Evolutionary conservation across 2,329 filamentous ascomycete species (phyloP).

Genomic region (Colletotrichum sp.): DNA sequence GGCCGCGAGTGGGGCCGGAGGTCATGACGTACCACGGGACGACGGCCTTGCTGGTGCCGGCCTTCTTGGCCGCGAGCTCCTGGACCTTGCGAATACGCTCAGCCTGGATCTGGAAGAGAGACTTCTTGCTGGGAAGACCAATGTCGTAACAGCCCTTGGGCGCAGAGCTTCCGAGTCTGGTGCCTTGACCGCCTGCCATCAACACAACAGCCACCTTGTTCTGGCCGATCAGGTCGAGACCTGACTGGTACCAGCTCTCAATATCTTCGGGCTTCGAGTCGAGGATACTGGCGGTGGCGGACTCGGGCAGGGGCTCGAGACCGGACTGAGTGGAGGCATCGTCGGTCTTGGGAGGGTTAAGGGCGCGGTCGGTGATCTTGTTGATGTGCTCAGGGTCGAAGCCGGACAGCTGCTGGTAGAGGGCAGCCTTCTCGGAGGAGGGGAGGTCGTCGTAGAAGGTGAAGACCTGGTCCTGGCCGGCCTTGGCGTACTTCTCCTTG

Average conservation of each 20-base stretch:
- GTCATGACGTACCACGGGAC: constrained; percentile 99
- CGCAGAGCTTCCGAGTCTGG: constrained; percentile 88
- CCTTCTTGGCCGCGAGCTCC: constrained; percentile 75
- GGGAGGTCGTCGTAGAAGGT: constrained; percentile 82
- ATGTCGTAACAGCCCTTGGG: constrained; percentile 99
- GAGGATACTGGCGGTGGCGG: constrained; percentile 87
- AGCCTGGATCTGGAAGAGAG: constrained; percentile 96
- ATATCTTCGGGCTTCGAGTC: constrained; percentile 83
- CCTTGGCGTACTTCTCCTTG: constrained; percentile 74
- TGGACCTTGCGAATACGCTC: constrained; percentile 91
- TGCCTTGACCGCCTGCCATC: constrained; percentile 97
- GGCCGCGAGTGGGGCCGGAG: constrained; percentile 87
- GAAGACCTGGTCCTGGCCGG: constrained; percentile 83
- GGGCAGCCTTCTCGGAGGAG: constrained; percentile 72
- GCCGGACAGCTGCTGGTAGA: constrained; percentile 81
- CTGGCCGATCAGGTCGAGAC: constrained; percentile 79
- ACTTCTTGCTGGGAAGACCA: constrained; percentile 89
- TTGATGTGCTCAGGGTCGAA: constrained; percentile 91
- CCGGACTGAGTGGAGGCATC: constrained; percentile 52
- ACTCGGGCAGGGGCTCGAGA: constrained; percentile 87
- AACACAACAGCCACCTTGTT: constrained; percentile 86
- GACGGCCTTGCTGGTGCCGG: constrained; percentile 56
- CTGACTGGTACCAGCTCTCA: constrained; percentile 82
- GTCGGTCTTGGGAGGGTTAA: constrained; percentile 75
- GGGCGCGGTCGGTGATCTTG: constrained; percentile 79